Evolutionary conservation across 306 rosid species (phyloP).

Genomic region (apple (Malus domestica)): ASM211411v1 NC_041798.1:24160001-24160500

Average conservation of each 20-base stretch:
- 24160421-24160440: no score
- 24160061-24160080: neutral
- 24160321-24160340: neutral
- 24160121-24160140: neutral
- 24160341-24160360: neutral
- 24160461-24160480: no score
- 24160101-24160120: neutral
- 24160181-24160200: neutral
- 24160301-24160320: no score
- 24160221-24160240: accelerated
- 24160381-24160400: no score
- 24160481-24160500: no score
- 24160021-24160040: neutral
- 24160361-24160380: no score
- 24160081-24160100: neutral
- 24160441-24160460: no score
- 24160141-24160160: neutral
- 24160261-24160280: no score
- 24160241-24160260: no score
- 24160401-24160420: no score
- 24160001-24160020: neutral
- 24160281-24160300: accelerated
- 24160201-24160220: neutral
- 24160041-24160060: neutral
- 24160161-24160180: neutral